Evolutionary conservation across 2,329 filamentous ascomycete genomes (phyloP), one percentile per base, ranked within the genome.

Genomic region (Aspergillus calidoustus): DNA sequence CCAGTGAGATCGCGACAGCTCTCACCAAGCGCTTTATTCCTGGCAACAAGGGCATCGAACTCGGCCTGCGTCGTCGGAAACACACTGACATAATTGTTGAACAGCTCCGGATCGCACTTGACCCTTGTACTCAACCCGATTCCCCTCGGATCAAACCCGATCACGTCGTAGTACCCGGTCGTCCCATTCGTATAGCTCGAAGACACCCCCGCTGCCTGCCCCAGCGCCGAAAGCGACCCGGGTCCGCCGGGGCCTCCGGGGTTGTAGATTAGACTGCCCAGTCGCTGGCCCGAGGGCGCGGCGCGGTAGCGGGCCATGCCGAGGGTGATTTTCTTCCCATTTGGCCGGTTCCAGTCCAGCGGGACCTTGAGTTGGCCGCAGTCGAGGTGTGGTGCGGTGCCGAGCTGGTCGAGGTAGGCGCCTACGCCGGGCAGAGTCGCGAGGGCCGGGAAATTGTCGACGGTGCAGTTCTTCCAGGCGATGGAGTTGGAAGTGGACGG

Each of bases 141-240:
- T 13, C 81, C 81, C 3, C 80, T 75, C 0, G 80, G 80, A 61
- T 82, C 80, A 2, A 80, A 68, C 3, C 77, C 80, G 50, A 82
- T 76, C 22, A 82, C 68, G 64, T 82, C 80, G 68, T 80, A 82
- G 52, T 63, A 25, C 28, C 54, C 31, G 30, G 23, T 19, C 6
- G 55, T 57, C 3, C 11, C 34, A 9, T 46, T 57, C 11, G 54
- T 57, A 7, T 44, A 58, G 8, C 5, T 13, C 34, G 9, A 54
- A 13, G 28, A 23, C 11, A 13, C 8, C 2, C 46, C 58, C 13
- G 50, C 15, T 13, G 47, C 58, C 8, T 56, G 34, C 1, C 8
- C 23, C 30, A 62, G 22, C 1, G 34, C 44, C 3, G n/a, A 25
- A 4, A 25, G 31, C 25, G 60, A 54, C n/a, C n/a, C 60, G 7